Base-by-base conservation (phyloP, 2,329 filamentous ascomycete species). In the Teratosphaeriaceae sp. region DNA sequence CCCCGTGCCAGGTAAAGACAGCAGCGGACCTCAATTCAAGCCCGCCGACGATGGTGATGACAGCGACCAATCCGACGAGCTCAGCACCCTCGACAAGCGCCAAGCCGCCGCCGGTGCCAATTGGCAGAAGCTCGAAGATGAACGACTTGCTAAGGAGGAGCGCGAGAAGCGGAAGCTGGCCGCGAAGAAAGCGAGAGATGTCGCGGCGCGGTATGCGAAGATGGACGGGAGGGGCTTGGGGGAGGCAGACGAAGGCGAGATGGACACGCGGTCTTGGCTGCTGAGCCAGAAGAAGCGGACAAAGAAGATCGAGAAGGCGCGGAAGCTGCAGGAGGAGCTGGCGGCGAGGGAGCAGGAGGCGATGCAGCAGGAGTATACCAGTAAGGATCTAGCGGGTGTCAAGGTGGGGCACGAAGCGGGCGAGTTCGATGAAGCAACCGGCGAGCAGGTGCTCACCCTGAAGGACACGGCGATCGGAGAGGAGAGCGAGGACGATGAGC, bases 361-460 rank as follows among this genome's bases (percentile, higher is more conserved):
- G n/a, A 77, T 77, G 8, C 78, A 77, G 3, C 81, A 80, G 2
- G 81, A 90, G 57, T 94, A 96, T 63, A 89, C 86, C 1, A 79
- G 87, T 3, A 84, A 84, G 47, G 89, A 97, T 60, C 72, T 97
- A 38, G 84, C 88, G 0, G 92, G 90, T 27, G 82, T 98, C 55
- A 92, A 87, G 62, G 90, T 98, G 40, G 89, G 82, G 3, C 92
- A 98, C 62, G 88, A 95, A 61, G 67, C 89, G 45, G 79, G 78
- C 3, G 78, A 85, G 18, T 90, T 98, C 49, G 80, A 86, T 19
- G 87, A 88, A 40, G 49, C 56, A 27, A 84, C 79, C 15, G 73
- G 86, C 46, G 89, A 95, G 46, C 88, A 97, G 60, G 80, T 98
- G 23, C 72, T 98, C 41, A 96, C 90, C 0, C 75, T 98, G n/a